Conservation (phyloP, 2,329 filamentous ascomycete species). For the Lasiodiplodia citricola region DNA sequence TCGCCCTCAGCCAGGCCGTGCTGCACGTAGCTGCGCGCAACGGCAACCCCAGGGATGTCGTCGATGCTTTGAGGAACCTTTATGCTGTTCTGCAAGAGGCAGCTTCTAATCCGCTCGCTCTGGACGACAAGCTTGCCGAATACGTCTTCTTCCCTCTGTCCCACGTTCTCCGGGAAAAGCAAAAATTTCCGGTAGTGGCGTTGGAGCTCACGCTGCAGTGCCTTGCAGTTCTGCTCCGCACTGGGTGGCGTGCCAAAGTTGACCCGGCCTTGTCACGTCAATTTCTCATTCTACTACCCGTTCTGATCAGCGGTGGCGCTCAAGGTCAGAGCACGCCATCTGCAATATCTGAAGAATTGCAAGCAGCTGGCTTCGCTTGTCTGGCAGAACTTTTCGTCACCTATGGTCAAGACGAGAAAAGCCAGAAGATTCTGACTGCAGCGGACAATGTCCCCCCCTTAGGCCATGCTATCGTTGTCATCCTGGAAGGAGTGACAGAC, state of each 20-base stretch:
- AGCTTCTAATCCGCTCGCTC: conserved; percentile 40
- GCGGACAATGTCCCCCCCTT: conserved; percentile 73
- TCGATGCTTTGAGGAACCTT: conserved; percentile 54
- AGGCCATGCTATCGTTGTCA: conserved; percentile 79
- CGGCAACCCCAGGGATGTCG: conserved; percentile 53
- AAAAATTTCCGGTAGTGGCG: conserved; percentile 71
- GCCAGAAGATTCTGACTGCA: conserved; percentile 58
- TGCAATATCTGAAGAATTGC: conserved; percentile 72
- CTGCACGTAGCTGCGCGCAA: conserved; percentile 56
- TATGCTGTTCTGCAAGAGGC: conserved; percentile 47
- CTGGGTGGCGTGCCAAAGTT: conserved; percentile 80
- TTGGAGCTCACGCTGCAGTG: conserved; percentile 80
- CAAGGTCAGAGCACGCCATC: conserved; percentile 56
- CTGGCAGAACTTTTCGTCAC: conserved; percentile 69
- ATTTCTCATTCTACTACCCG: conserved; percentile 81
- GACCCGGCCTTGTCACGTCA: conserved; percentile 78
- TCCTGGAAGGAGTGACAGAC: conserved; percentile 74
- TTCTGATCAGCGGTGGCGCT: conserved; percentile 77
- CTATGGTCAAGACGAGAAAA: conserved; percentile 56
- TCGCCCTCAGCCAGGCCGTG: conserved; percentile 62
- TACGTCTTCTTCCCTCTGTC: conserved; percentile 95
- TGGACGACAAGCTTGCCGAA: conserved; percentile 86
- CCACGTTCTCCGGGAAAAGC: conserved; percentile 79
- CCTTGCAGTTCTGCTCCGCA: conserved; percentile 71
- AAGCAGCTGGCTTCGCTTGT: conserved; percentile 72